Evolutionary conservation across 2,329 filamentous ascomycete species (phyloP).

Genomic region (Bipolaris victoriae): DNA sequence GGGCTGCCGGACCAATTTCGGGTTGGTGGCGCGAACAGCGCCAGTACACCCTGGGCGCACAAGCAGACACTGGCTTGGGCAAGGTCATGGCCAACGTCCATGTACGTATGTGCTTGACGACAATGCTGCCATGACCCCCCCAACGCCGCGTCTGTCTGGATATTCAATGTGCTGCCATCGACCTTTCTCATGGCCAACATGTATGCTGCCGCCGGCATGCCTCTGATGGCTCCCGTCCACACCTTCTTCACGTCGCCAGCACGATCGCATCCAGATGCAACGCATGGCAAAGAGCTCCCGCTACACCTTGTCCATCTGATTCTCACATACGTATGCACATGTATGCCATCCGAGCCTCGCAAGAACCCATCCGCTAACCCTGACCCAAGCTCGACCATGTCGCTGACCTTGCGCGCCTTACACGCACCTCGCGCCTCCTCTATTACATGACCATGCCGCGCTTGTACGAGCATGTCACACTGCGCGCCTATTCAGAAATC

Average conservation of each 20-base stretch:
- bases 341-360: slow-evolving; percentile 23
- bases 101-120: too few relatives aligned
- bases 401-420: slow-evolving; percentile 64
- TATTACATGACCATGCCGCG: slow-evolving; percentile 70
- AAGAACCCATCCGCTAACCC: slow-evolving; percentile 12
- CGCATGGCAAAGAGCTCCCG: slow-evolving; percentile 54
- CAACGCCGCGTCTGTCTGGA: not conserved
- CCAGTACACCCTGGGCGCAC: too few relatives aligned
- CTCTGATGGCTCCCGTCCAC: slow-evolving; percentile 42
- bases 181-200: slow-evolving; percentile 29
- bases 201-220: slow-evolving; percentile 6
- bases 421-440: slow-evolving; percentile 65
- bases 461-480: slow-evolving; percentile 62
- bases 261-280: slow-evolving; percentile 35
- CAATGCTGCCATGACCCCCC: slow-evolving; percentile 6
- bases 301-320: slow-evolving; percentile 65
- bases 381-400: slow-evolving; percentile 60
- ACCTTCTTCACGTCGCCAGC: slow-evolving; percentile 44
- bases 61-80: too few relatives aligned
- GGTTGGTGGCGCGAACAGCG: slow-evolving; percentile 3
- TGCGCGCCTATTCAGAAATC: slow-evolving; percentile 65
- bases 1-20: slow-evolving; percentile 30
- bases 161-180: slow-evolving; percentile 3
- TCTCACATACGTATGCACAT: slow-evolving; percentile 60
- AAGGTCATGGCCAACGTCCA: too few relatives aligned